phyloP scores from a whole-genome alignment of 2,329 filamentous ascomycete species.

The Aspergillus sp. region DNA sequence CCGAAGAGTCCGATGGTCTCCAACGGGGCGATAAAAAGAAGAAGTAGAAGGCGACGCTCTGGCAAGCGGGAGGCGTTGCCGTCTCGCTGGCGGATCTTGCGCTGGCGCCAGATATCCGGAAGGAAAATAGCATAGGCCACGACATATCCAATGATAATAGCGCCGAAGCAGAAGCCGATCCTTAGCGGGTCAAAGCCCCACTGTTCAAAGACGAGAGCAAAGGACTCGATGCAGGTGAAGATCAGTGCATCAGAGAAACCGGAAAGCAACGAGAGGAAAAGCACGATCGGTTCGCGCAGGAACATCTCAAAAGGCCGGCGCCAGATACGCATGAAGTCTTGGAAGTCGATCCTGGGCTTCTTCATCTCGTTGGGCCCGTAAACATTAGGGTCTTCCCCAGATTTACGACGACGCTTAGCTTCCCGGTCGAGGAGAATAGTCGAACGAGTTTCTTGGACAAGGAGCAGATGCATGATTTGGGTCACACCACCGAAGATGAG shows the following conservation, averaged over 20 bases:
- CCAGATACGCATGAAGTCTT: slow-evolving; percentile 49
- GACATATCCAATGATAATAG: slow-evolving; percentile 54
- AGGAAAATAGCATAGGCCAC: slow-evolving; percentile 55
- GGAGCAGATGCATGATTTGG: slow-evolving; percentile 51
- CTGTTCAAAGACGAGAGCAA: slow-evolving; percentile 55
- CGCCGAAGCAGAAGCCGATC: slow-evolving; percentile 24
- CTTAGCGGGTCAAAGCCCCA: slow-evolving; percentile 21
- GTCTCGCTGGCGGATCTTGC: slow-evolving; percentile 37
- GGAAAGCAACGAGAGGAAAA: slow-evolving; percentile 67
- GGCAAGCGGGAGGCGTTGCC: slow-evolving; percentile 54
- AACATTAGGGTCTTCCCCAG: slow-evolving; percentile 56
- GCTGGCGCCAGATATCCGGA: slow-evolving; percentile 47
- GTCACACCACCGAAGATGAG: slow-evolving; percentile 57
- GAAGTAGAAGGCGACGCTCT: slow-evolving; percentile 65
- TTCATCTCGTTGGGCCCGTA: slow-evolving; percentile 64
- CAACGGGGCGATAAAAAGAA: slow-evolving; percentile 62
- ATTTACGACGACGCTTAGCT: slow-evolving; percentile 55
- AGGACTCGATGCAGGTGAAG: slow-evolving; percentile 75
- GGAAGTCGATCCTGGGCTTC: slow-evolving; percentile 47
- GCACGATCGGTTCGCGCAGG: slow-evolving; percentile 70
- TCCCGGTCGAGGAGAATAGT: slow-evolving; percentile 58
- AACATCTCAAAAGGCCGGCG: slow-evolving; percentile 71
- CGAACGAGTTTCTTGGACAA: slow-evolving; percentile 63
- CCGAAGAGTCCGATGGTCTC: slow-evolving; percentile 68
- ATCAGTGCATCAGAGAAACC: slow-evolving; percentile 74